Base-by-base conservation (phyloP, 2,329 filamentous ascomycete species). In the Fusarium paranaense region DNA sequence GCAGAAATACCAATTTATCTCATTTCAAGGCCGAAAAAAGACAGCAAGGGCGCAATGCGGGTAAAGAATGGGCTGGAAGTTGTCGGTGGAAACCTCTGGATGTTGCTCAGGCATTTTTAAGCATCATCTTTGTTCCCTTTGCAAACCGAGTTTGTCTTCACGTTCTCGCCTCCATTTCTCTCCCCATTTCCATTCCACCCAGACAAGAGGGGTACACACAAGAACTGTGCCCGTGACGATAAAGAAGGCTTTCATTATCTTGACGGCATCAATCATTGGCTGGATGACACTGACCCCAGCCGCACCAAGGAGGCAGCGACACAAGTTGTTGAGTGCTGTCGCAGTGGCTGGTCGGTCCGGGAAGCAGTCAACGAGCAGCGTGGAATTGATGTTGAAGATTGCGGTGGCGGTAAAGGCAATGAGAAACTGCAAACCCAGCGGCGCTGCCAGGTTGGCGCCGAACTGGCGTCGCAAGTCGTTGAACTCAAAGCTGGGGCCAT, bases 401-500 rank as follows among this genome's bases (percentile, higher is more conserved):
- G 83, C 82, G 45, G 82, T 84, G 25, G 81, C 79, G 0, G 80
- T 78, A 1, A 79, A 78, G 1, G 83, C 82, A 42, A 85, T 82
- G 10, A 84, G 25, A 65, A 84, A 83, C 50, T 80, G 78, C 9
- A 79, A 67, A 2, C 68, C 32, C 25, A 80, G 73, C 13, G 78
- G 80, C 2, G 81, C 67, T 1, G 71, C 77, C 70, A 81, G 25
- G 69, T 78, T 9, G 57, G 47, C 18, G 42, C 45, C 6, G 62
- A 68, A 9, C 58, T 69, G 38, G 13, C 47, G 32, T n/a, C 50
- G 42, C 4, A 73, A 11, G 35, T 73, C 66, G 40, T 71, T 71
- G 58, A 73, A 64, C 50, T 73, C 66, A 47, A 57, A 69, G 50
- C 56, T 65, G n/a, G 73, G 65, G 2, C 83, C 73, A 3, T 82